phyloP scores from a whole-genome alignment of 2,329 filamentous ascomycete species.

The Venturia aucupariae region DNA sequence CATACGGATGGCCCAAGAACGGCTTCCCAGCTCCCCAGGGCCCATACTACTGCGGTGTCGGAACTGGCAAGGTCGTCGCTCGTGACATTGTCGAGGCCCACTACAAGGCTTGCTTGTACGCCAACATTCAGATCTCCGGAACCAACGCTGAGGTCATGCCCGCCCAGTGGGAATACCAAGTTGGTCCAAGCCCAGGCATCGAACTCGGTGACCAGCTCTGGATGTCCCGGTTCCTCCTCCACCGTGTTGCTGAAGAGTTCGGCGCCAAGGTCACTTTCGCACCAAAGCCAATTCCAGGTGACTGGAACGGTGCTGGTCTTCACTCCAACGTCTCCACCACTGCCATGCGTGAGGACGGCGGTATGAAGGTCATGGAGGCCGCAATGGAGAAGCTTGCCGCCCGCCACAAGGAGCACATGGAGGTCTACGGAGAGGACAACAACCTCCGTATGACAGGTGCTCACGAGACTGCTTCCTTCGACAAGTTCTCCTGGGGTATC shows the following conservation, averaged over 20 bases:
- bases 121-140: constrained; percentile 87
- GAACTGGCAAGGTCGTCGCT: constrained; percentile 93
- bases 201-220: constrained; percentile 94
- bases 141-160: constrained; percentile 99
- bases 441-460: constrained; percentile 84
- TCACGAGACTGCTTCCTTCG: constrained; percentile 90
- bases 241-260: constrained; percentile 91
- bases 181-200: constrained; percentile 83
- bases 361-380: constrained; percentile 86
- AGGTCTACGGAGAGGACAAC: constrained; percentile 93
- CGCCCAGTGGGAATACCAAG: constrained; percentile 96
- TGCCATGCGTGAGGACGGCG: constrained; percentile 81
- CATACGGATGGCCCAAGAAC: constrained; percentile 83
- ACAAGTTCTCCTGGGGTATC: constrained; percentile 87
- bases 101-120: constrained; percentile 83
- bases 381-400: constrained; percentile 52
- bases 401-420: constrained; percentile 54
- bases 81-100: constrained; percentile 95
- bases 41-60: constrained; percentile 97
- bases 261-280: constrained; percentile 91
- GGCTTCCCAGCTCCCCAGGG: constrained; percentile 89
- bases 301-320: constrained; percentile 95
- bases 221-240: constrained; percentile 81
- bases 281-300: constrained; percentile 89
- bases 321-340: constrained; percentile 91